phyloP scores from a whole-genome alignment of 176 grass and related monocot genomes.

The Bolboschoenus planiculmis region DNA sequence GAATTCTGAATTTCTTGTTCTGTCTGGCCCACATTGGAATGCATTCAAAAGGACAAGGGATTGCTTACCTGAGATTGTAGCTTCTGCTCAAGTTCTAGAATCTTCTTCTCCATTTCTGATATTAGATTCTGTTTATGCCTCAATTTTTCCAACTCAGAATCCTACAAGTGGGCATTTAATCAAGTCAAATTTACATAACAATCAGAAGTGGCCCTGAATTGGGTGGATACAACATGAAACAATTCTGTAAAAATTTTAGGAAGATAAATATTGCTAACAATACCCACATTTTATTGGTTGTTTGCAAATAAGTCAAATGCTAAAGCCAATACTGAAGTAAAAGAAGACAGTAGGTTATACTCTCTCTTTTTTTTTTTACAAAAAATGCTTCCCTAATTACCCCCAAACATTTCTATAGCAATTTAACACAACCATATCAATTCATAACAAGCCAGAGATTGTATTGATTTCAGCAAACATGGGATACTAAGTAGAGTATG shows the following conservation, averaged over 20 bases:
- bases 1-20: not conserved
- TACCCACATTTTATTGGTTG: not conserved
- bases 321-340: not conserved
- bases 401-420: too few species aligned
- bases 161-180: not conserved
- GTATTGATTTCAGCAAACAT: too few species aligned
- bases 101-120: constrained; percentile 67
- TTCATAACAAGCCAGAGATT: too few species aligned
- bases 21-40: constrained; percentile 29
- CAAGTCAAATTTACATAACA: not conserved
- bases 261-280: not conserved
- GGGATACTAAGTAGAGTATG: too few species aligned
- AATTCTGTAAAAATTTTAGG: not conserved
- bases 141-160: constrained; percentile 44
- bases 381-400: not conserved
- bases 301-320: not conserved
- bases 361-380: not conserved
- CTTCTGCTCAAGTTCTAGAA: constrained; percentile 71
- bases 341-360: not conserved
- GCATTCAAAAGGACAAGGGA: constrained; percentile 25
- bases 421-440: too few species aligned
- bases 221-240: not conserved
- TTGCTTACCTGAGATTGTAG: constrained; percentile 32
- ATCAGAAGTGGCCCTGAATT: not conserved
- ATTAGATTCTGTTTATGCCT: constrained; percentile 46